These are phyloP conservation scores for Penicillium aurantiogriseum DNA, from an alignment of 2,329 filamentous ascomycete species.

Conservation along the genomic window DNA sequence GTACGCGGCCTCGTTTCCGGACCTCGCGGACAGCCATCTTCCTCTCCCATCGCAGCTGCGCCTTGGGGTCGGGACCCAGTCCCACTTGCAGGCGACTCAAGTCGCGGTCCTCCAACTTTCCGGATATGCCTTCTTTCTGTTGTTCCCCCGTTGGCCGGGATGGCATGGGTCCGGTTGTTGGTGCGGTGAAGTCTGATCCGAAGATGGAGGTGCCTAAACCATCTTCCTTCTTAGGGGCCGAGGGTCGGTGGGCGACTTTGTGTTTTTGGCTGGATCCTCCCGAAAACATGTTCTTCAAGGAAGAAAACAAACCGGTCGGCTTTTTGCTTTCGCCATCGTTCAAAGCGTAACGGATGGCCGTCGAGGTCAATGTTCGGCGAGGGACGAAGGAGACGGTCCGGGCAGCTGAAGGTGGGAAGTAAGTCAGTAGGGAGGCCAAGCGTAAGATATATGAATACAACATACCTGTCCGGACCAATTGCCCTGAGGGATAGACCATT, in stretches of 20 bases:
- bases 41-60: constrained; percentile 73
- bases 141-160: constrained; percentile 21
- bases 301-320: constrained; percentile 29
- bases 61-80: constrained; percentile 72
- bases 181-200: constrained; percentile 34
- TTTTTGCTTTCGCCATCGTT: constrained; percentile 29
- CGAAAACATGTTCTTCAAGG: constrained; percentile 37
- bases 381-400: constrained; percentile 35
- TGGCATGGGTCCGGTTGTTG: constrained; percentile 28
- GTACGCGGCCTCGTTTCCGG: constrained; percentile 64
- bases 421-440: constrained; percentile 6
- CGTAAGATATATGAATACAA: not conserved
- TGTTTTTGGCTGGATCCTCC: constrained; percentile 30
- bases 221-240: constrained; percentile 34
- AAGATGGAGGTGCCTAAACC: constrained; percentile 43
- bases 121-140: constrained; percentile 8
- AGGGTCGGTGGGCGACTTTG: constrained; percentile 28
- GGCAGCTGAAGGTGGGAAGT: constrained; percentile 20
- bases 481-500: constrained; percentile 40
- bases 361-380: constrained; percentile 39
- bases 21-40: constrained; percentile 80
- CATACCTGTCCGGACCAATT: constrained; percentile 41
- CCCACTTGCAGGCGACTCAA: constrained; percentile 58
- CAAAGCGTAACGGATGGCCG: constrained; percentile 28
- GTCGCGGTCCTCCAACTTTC: constrained; percentile 42